phyloP scores from a whole-genome alignment of 495 filamentous ascomycete genomes.

The Xylaria venustula region DNA sequence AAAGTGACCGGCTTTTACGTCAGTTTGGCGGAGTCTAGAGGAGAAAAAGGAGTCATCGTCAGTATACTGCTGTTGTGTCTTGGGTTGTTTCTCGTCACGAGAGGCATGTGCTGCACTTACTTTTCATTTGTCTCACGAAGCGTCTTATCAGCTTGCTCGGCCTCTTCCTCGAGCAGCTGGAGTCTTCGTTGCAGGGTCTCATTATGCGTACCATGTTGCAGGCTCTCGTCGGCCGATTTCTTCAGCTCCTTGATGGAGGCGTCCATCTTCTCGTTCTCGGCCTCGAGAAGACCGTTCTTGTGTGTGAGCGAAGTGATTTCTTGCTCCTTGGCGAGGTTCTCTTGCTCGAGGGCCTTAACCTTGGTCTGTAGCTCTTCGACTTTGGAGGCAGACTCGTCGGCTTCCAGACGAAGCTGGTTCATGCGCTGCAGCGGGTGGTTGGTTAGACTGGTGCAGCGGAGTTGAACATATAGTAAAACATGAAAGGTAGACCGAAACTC shows the following conservation, averaged over 20 bases:
- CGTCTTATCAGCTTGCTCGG: conserved; percentile 90
- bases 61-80: conserved; percentile 21
- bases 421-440: conserved; percentile 64
- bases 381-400: conserved; percentile 73
- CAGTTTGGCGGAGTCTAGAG: conserved; percentile 89
- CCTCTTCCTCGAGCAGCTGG: conserved; percentile 95
- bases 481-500: background rate
- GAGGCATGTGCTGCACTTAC: conserved; percentile 55
- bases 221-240: conserved; percentile 68
- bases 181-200: conserved; percentile 87
- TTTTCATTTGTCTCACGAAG: conserved; percentile 97
- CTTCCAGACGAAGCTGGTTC: conserved; percentile 86
- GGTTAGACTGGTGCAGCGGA: conserved; percentile 18
- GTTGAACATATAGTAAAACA: background rate
- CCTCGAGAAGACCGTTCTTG: conserved; percentile 85
- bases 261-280: conserved; percentile 89
- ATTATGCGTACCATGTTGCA: conserved; percentile 75
- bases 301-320: conserved; percentile 93
- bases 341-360: conserved; percentile 89
- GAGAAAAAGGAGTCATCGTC: conserved; percentile 13
- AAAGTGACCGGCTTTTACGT: conserved; percentile 98
- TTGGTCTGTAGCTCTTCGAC: conserved; percentile 82
- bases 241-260: conserved; percentile 72
- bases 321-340: conserved; percentile 94
- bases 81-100: background rate